Evolutionary conservation across 306 rosid species (phyloP).

Genomic region (Spatholobus suberectus): DNA sequence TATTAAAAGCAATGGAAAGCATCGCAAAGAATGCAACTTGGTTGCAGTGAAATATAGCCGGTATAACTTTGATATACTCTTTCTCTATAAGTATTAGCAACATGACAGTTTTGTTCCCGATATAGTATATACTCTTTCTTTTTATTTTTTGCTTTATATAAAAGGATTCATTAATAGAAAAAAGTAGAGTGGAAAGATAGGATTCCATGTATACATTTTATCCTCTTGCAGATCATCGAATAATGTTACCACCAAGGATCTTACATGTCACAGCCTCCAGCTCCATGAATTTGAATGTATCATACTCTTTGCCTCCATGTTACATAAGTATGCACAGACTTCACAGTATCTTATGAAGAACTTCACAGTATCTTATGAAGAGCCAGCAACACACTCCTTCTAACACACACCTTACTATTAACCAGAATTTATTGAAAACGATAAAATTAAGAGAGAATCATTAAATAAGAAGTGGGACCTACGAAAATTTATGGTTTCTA

Average conservation of each 20-base stretch:
- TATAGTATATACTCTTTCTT: neutral
- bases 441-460: too few species aligned
- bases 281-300: conserved; percentile 18
- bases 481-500: too few species aligned
- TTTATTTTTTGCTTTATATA: neutral
- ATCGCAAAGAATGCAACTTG: conserved; percentile 20
- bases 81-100: conserved; percentile 19
- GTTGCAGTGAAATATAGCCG: conserved; percentile 21
- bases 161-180: neutral
- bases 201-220: conserved; percentile 3
- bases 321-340: conserved; percentile 13
- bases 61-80: neutral
- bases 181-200: neutral
- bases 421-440: too few species aligned
- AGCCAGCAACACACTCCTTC: too few species aligned
- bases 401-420: too few species aligned
- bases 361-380: conserved; percentile 26
- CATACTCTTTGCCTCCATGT: conserved; percentile 25
- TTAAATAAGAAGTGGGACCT: too few species aligned
- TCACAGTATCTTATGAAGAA: conserved; percentile 13
- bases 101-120: conserved; percentile 12
- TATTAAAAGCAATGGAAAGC: conserved; percentile 28
- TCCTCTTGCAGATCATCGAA: conserved; percentile 32
- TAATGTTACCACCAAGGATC: conserved; percentile 20
- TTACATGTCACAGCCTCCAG: conserved; percentile 21